Conservation (phyloP, 352 stramenopile species). For the Pythium rishiriense region DNA sequence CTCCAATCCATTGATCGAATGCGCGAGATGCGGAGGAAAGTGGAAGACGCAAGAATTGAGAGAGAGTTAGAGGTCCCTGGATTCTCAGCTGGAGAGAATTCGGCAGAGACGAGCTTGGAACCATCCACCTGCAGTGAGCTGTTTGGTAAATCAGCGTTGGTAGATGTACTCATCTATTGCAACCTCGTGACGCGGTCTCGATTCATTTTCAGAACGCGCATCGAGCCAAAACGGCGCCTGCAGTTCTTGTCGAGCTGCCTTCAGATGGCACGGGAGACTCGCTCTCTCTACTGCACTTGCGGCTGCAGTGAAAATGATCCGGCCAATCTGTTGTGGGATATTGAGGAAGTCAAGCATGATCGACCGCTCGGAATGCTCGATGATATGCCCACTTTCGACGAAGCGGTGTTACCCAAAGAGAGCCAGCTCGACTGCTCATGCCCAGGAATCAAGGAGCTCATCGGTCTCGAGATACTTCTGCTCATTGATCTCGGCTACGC, state of each 20-base stretch:
- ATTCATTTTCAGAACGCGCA: slow-evolving; percentile 77
- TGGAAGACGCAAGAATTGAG: slow-evolving; percentile 37
- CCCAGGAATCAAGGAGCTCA: slow-evolving; percentile 68
- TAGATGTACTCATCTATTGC: slow-evolving; percentile 76
- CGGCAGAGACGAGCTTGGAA: not conserved
- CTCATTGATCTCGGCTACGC: slow-evolving; percentile 78
- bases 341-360: slow-evolving; percentile 70
- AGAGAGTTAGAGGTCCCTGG: slow-evolving; percentile 1
- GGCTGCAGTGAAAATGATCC: slow-evolving; percentile 74
- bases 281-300: slow-evolving; percentile 67
- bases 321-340: slow-evolving; percentile 61
- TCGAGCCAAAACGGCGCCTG: slow-evolving; percentile 67
- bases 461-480: slow-evolving; percentile 69
- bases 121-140: slow-evolving; percentile 6
- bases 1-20: slow-evolving; percentile 72
- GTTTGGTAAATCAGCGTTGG: slow-evolving; percentile 55
- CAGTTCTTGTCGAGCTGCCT: slow-evolving; percentile 63
- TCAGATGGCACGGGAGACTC: slow-evolving; percentile 64
- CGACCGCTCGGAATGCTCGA: slow-evolving; percentile 59
- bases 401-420: slow-evolving; percentile 29
- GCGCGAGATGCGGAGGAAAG: slow-evolving; percentile 47
- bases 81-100: slow-evolving; percentile 7
- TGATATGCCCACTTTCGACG: slow-evolving; percentile 52
- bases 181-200: slow-evolving; percentile 77
- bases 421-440: slow-evolving; percentile 47